Conservation (phyloP, 208 protist genomes). For the Blechomonas ayalai region DNA sequence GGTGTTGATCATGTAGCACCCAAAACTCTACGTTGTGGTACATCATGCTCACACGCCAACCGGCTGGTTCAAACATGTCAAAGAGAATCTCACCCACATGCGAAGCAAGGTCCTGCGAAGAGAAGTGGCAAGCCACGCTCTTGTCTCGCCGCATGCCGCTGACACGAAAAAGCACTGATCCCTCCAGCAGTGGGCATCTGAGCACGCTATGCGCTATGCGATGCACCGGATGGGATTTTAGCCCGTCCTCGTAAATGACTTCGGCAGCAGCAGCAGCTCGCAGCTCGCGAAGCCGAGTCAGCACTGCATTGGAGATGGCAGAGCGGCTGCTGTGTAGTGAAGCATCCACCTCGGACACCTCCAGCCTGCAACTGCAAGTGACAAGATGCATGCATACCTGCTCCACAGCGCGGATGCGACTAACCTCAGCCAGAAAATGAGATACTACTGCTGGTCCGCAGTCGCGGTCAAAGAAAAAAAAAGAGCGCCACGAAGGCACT, state of each 20-base stretch:
- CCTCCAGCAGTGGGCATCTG: constrained; percentile 1
- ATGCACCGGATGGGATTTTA: neutral
- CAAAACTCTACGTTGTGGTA: constrained; percentile 45
- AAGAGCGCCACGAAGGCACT: constrained; percentile 5
- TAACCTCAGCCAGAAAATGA: constrained; percentile 2
- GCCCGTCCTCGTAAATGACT: too few species aligned
- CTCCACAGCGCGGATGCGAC: constrained; percentile 19
- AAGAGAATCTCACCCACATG: constrained; percentile 22
- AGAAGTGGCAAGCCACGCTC: constrained; percentile 8
- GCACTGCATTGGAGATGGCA: constrained; percentile 4
- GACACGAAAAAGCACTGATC: constrained; percentile 21
- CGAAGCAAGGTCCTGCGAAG: constrained; percentile 25
- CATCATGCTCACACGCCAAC: constrained; percentile 42
- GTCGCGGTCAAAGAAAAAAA: constrained; percentile 5
- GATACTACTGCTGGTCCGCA: neutral
- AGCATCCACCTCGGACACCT: constrained; percentile 6
- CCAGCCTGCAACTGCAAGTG: constrained; percentile 6
- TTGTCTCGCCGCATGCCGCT: constrained; percentile 25
- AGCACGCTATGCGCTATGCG: neutral
- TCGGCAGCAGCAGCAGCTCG: neutral
- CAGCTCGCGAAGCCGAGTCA: constrained; percentile 7
- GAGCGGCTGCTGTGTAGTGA: neutral
- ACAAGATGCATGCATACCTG: constrained; percentile 14
- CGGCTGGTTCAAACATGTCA: constrained; percentile 7
- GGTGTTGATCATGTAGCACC: constrained; percentile 18